A percentile compares a stretch with the other conserved stretches of the same genome.
phyloP scores from a whole-genome alignment of 1,284 basidiomycete genomes.

The Thelephora terrestris region DNA sequence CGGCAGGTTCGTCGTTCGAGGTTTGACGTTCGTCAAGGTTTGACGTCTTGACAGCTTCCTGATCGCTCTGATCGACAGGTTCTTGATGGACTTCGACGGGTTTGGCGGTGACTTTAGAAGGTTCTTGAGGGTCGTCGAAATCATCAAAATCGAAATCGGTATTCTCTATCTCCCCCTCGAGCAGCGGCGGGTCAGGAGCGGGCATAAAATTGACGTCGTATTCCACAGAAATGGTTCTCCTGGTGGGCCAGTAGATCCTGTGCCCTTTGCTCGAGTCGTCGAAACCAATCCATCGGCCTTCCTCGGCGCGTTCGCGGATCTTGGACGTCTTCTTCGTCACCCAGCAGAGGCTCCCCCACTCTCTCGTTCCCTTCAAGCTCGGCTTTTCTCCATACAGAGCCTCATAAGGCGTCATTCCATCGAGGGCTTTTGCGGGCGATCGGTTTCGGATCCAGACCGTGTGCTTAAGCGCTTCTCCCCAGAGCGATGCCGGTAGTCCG shows the following conservation, averaged over 20 bases:
- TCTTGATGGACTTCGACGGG: neutral
- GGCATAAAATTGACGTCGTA: conserved; percentile 19
- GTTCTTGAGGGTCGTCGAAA: neutral
- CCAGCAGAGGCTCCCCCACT: neutral
- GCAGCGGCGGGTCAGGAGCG: conserved; percentile 1
- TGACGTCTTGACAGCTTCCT: neutral
- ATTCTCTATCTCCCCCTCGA: conserved; percentile 7
- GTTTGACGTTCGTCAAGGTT: neutral
- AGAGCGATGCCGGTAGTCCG: conserved; percentile 5
- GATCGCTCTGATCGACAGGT: neutral
- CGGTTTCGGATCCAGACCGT: conserved; percentile 7
- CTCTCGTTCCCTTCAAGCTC: neutral
- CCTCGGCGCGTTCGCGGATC: conserved; percentile 16
- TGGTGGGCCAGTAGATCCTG: conserved; percentile 25
- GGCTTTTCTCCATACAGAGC: conserved; percentile 7
- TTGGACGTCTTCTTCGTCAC: conserved; percentile 14
- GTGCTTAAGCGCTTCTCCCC: conserved; percentile 6
- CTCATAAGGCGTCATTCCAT: conserved; percentile 6
- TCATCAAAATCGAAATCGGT: no score
- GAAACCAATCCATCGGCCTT: conserved; percentile 23
- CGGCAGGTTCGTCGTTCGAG: neutral
- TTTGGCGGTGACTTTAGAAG: neutral
- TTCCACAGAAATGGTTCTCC: conserved; percentile 21
- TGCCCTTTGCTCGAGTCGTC: conserved; percentile 21
- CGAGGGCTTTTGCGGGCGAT: conserved; percentile 6